Evolutionary conservation across 1,284 basidiomycete genomes (phyloP), one percentile per base, ranked within the genome.

Genomic region (Rhizoctonia solani): DNA sequence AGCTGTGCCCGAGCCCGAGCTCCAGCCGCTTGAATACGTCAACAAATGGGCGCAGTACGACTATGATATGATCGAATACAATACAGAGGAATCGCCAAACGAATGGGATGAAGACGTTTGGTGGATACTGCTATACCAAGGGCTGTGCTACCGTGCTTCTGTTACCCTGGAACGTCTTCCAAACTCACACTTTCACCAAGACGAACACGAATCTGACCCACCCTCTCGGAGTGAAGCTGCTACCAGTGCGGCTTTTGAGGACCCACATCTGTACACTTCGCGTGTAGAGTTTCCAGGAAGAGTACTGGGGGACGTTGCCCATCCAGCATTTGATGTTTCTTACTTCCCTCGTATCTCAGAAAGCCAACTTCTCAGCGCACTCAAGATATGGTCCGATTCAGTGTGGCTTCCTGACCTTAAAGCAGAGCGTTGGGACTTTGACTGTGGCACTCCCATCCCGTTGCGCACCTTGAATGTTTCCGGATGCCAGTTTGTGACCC

Each of bases 271-370:
- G n/a, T n/a, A n/a, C n/a, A n/a, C n/a, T n/a, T n/a, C n/a, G n/a
- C n/a, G n/a, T n/a, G n/a, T n/a, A n/a, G 47, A 52, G 16, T 50
- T 29, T 41, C 59, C 59, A 13, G 59, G 59, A 16, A 16, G 19
- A 27, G 14, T 23, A 8, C 19, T 63, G 5, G 59, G 59, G 16
- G 59, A 63, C 23, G 59, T 63, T 13, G 59, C 59, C 16, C 32
- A 63, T 25, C 59, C 59, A n/a, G 59, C 59, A 5, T 52, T 63
- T 29, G 59, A 63, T n/a, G 47, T 41, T 9, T 63, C 59, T 8
- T 49, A 23, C 8, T 63, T 63, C n/a, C 47, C 47, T 19, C 59
- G 29, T 14, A 25, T 63, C 16, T 37, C 27, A 3, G 47, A 63
- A 32, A 21, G 42, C 30, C 30, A 39, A 29, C 50, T 63, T 52